A percentile compares a stretch with the other conserved stretches of the same genome.
These are phyloP conservation scores for Gossypium aridum DNA, from an alignment of 441 rosid species.

Conservation along the genomic window DNA sequence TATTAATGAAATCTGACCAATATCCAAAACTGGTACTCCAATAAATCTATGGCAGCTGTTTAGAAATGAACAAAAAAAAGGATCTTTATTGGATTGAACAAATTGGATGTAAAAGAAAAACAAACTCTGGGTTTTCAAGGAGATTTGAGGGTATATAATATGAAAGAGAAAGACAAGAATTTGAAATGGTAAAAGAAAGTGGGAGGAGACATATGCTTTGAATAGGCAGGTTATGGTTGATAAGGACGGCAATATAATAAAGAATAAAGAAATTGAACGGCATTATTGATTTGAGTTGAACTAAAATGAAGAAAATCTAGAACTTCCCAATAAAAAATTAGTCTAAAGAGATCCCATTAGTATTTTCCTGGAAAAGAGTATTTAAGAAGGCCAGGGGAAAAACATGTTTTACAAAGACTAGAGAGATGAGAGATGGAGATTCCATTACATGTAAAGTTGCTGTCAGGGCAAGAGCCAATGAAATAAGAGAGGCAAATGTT, in stretches of 20 bases:
- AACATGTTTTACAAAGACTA: not conserved
- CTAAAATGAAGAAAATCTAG: not conserved
- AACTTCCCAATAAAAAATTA: not conserved
- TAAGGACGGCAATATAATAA: not conserved
- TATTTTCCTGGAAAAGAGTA: not conserved
- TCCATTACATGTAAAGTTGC: not conserved
- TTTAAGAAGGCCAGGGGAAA: not conserved
- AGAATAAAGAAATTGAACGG: constrained; percentile 7
- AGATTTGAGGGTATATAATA: constrained; percentile 3
- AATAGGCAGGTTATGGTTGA: not conserved
- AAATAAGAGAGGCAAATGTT: not conserved
- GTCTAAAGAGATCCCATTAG: not conserved
- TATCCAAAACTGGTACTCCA: not conserved
- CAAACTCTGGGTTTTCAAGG: not conserved
- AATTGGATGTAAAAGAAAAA: not conserved
- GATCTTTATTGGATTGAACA: not conserved
- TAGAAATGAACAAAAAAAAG: not conserved
- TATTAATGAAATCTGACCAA: constrained; percentile 3
- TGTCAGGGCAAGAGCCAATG: not conserved
- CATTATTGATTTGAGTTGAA: not conserved
- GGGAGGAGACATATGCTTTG: constrained; percentile 15
- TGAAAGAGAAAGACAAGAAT: not conserved
- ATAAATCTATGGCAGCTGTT: not conserved
- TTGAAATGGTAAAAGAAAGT: constrained; percentile 19
- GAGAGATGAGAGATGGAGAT: not conserved